Percentiles rank a stretch among this genome's conserved stretches.
These are phyloP conservation scores for Hortaea werneckii DNA, from an alignment of 2,329 filamentous ascomycete genomes.

Conservation along the genomic window DNA sequence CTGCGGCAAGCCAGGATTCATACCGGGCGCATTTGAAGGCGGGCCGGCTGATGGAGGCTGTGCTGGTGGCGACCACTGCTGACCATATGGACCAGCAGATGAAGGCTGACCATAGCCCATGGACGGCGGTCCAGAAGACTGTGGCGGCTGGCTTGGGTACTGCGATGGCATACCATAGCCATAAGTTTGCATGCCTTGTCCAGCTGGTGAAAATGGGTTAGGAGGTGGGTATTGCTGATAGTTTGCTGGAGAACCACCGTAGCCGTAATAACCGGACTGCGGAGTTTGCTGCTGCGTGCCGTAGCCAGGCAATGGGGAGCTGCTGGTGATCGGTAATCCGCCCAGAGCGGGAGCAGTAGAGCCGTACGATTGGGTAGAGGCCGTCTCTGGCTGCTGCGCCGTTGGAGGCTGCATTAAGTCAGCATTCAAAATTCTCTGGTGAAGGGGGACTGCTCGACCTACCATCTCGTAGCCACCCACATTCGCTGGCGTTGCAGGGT, in stretches of 20 bases:
- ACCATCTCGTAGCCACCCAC: background rate
- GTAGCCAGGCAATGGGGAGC: background rate
- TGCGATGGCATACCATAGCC: background rate
- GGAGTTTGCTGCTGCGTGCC: background rate
- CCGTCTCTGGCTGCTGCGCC: background rate
- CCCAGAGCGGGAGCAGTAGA: too few relatives aligned
- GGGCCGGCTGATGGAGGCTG: background rate
- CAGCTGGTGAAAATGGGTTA: background rate
- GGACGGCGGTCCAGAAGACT: background rate
- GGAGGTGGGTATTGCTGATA: background rate
- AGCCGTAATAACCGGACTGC: background rate
- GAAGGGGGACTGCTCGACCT: background rate
- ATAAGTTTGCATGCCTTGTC: background rate
- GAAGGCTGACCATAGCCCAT: background rate
- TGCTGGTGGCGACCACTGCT: background rate
- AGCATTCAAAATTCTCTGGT: background rate
- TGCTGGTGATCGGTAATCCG: background rate
- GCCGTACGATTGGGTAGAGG: background rate
- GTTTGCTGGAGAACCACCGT: background rate
- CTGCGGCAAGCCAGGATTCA: constrained; percentile 34
- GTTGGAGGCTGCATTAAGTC: background rate
- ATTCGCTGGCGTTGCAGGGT: background rate
- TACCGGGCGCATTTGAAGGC: constrained; percentile 1
- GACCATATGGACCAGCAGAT: background rate
- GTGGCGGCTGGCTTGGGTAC: background rate